Base-by-base conservation (phyloP, 1,284 basidiomycete genomes). In the Malassezia cuniculi region DNA sequence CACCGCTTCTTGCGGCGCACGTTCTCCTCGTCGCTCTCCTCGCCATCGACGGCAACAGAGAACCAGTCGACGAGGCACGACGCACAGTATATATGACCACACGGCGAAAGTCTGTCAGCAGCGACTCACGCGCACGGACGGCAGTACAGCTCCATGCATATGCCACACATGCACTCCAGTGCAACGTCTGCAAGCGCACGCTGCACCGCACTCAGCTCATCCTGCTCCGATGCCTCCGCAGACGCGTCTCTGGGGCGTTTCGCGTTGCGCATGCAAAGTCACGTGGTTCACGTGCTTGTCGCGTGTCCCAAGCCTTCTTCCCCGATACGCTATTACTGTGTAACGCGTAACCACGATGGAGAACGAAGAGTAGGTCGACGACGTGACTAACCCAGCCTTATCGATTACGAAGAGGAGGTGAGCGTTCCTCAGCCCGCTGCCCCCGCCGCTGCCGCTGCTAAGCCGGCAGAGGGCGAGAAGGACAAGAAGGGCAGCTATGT, bases 331-430 rank as follows among this genome's bases (percentile, higher is more conserved):
- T 6, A 17, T 12, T 12, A 31, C 29, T 12, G 16, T 12, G 16
- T 12, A 17, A 7, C 19, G 11, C 19, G 7, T 17, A 20, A 6
- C 42, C 32, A 55, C 47, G 48, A 66, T 66, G 58, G 63, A 66
- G 42, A 63, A 63, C 63, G 63, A 66, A 49, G 63, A 66, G 62
- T 66, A 49, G 50, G 62, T 57, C 30, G 32, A 6, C 18, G n/a
- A n/a, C 27, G 15, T 24, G 27, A 33, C 18, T 26, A 3, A 25
- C 34, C 8, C 44, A 66, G 62, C 52, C 60, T 66, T n/a, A 65
- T 66, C 50, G 63, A 66, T 38, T 66, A 66, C 61, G 63, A 66
- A 50, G 63, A 66, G 61, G 63, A 66, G 47, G 54, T 63, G 36
- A 48, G 57, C 27, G 51, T 60, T 20, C 28, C 36, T 16, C 21